Conservation (phyloP, 495 filamentous ascomycete genomes). For the Tuber borchii region DNA sequence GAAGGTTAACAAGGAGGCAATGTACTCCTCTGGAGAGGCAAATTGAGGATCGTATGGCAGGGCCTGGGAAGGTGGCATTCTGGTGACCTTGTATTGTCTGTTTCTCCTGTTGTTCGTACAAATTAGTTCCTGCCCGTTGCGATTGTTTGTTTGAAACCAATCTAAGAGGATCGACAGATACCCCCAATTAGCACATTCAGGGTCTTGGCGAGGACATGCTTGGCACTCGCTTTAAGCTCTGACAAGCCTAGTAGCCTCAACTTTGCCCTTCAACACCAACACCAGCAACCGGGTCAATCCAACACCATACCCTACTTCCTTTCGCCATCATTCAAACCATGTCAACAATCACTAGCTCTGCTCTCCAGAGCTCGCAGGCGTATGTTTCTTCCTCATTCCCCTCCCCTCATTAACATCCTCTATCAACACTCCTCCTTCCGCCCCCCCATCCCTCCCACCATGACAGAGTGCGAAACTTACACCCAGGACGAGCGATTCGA, state of each 20-base stretch:
- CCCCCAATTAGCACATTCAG: background rate
- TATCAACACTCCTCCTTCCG: constrained; percentile 6
- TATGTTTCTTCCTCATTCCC: constrained; percentile 41
- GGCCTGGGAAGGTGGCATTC: constrained; percentile 49
- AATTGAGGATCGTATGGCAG: constrained; percentile 58
- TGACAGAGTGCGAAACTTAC: background rate
- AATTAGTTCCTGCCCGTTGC: background rate
- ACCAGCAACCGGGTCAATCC: constrained; percentile 3
- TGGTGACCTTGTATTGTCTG: background rate
- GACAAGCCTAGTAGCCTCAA: background rate
- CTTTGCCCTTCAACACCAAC: constrained; percentile 9
- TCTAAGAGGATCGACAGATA: background rate
- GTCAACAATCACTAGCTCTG: constrained; percentile 65
- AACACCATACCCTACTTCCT: background rate
- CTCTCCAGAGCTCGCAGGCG: constrained; percentile 66
- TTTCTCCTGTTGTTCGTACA: background rate
- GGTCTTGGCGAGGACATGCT: constrained; percentile 17
- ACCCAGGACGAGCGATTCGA: background rate
- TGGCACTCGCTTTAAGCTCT: constrained; percentile 12
- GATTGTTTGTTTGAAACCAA: background rate
- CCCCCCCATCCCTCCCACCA: background rate
- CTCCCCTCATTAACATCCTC: constrained; percentile 11
- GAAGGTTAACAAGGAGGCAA: constrained; percentile 71
- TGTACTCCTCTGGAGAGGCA: constrained; percentile 58
- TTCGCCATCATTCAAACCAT: constrained; percentile 47